Percentiles rank a stretch among this genome's conserved stretches.
Evolutionary conservation across 257 asterid genomes (phyloP).

Genomic region (Solanum microdontum): DNA sequence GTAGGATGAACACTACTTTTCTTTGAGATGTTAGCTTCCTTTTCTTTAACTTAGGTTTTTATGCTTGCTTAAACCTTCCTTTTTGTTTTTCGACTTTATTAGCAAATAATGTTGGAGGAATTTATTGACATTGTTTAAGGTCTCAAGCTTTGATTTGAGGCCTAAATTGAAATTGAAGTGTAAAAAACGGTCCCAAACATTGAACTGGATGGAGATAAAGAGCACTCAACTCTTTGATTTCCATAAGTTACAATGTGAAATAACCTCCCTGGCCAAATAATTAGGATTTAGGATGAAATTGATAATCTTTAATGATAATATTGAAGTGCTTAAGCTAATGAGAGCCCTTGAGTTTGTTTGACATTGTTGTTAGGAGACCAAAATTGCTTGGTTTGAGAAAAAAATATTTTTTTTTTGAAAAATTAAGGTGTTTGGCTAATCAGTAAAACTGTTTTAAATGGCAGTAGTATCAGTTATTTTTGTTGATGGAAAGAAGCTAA

Average conservation of each 20-base stretch:
- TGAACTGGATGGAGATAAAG: not conserved
- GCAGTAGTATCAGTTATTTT: not conserved
- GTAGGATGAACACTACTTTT: not conserved
- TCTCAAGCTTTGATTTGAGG: not conserved
- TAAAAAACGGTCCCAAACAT: not conserved
- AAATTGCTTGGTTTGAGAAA: not conserved
- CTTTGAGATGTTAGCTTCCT: not conserved
- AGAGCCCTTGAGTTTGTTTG: not conserved
- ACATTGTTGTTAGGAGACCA: not conserved
- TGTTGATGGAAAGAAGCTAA: not conserved
- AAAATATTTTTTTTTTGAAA: not conserved
- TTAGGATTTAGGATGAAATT: not conserved
- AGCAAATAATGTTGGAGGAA: not conserved
- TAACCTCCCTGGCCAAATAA: not conserved
- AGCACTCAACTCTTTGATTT: not conserved
- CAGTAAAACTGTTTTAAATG: not conserved
- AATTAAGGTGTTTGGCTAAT: not conserved
- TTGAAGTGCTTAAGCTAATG: not conserved
- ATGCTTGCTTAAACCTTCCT: not conserved
- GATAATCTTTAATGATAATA: not conserved
- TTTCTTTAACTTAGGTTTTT: not conserved
- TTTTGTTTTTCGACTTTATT: not conserved
- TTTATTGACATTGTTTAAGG: not conserved
- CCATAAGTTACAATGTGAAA: not conserved
- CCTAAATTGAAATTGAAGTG: not conserved